These are phyloP conservation scores for Neurospora sp. DNA, from an alignment of 495 filamentous ascomycete genomes.

Conservation along the genomic window DNA sequence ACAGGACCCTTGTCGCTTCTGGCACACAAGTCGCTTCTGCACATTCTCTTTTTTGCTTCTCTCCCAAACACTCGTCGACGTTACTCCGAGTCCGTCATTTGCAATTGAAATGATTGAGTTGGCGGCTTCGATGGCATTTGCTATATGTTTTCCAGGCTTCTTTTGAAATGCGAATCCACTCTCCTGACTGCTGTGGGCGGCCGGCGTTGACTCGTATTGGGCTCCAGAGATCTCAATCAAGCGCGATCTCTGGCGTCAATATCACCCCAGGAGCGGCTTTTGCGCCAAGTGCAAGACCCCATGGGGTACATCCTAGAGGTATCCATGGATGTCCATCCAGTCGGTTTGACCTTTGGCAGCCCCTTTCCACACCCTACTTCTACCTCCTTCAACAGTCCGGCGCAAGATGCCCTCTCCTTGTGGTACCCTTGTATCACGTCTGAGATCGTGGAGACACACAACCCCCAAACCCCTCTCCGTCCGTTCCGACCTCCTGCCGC, in stretches of 20 bases:
- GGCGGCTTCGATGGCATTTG: not conserved
- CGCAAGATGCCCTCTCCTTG: slow-evolving; percentile 4
- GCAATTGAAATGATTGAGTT: not conserved
- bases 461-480: slow-evolving; percentile 14
- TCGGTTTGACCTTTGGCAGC: slow-evolving; percentile 2
- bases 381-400: slow-evolving; percentile 23
- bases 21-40: slow-evolving; percentile 20
- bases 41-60: not conserved
- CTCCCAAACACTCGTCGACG: not conserved
- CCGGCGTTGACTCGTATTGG: not conserved
- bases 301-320: slow-evolving; percentile 1
- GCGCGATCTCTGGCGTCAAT: not conserved
- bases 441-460: slow-evolving; percentile 32
- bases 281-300: slow-evolving; percentile 7
- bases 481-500: slow-evolving; percentile 18
- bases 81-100: not conserved
- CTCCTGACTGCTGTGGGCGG: not conserved
- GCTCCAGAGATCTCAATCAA: not conserved
- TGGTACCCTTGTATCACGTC: slow-evolving; percentile 30
- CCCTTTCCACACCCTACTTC: slow-evolving; percentile 8
- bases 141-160: not conserved
- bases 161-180: not conserved
- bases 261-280: not conserved
- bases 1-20: slow-evolving; percentile 14
- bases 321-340: slow-evolving; percentile 7